These are phyloP conservation scores for Boletus rufocinnamomeus DNA, from an alignment of 768 basidiomycete genomes.

Conservation along the genomic window DNA sequence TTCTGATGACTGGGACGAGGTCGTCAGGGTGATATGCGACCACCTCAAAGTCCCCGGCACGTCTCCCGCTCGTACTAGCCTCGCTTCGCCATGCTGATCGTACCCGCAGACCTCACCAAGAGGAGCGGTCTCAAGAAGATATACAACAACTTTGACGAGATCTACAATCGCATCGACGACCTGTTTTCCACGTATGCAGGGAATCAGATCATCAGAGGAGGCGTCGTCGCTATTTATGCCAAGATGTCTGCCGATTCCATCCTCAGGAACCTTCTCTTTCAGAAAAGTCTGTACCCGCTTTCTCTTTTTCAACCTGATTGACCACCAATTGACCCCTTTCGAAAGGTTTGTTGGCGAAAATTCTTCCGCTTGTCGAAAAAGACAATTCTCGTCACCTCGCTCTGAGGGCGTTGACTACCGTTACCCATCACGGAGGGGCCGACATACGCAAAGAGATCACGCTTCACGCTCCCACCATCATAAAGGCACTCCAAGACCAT, in stretches of 20 bases:
- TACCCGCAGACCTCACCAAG: constrained; percentile 50
- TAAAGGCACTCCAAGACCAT: constrained; percentile 48
- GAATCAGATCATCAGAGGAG: constrained; percentile 54
- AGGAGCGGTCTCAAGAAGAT: constrained; percentile 64
- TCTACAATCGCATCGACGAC: constrained; percentile 52
- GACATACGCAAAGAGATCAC: constrained; percentile 54
- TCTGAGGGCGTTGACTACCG: constrained; percentile 54
- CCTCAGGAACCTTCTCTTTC: constrained; percentile 58
- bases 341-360: constrained; percentile 56
- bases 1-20: constrained; percentile 49
- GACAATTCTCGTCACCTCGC: constrained; percentile 53
- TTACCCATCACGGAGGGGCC: constrained; percentile 62
- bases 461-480: constrained; percentile 40
- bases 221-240: constrained; percentile 61
- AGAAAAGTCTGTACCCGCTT: constrained; percentile 44
- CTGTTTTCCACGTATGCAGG: constrained; percentile 44
- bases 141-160: constrained; percentile 55
- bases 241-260: constrained; percentile 64
- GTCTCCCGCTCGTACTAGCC: constrained; percentile 1
- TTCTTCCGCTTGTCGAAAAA: constrained; percentile 54
- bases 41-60: constrained; percentile 57
- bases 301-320: neutral
- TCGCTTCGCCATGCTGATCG: neutral
- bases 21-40: constrained; percentile 50
- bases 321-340: neutral